Percentiles rank a stretch among this genome's conserved stretches.
Conservation (phyloP, 2,329 filamentous ascomycete genomes). For the Tolypocladium cylindrosporum region DNA sequence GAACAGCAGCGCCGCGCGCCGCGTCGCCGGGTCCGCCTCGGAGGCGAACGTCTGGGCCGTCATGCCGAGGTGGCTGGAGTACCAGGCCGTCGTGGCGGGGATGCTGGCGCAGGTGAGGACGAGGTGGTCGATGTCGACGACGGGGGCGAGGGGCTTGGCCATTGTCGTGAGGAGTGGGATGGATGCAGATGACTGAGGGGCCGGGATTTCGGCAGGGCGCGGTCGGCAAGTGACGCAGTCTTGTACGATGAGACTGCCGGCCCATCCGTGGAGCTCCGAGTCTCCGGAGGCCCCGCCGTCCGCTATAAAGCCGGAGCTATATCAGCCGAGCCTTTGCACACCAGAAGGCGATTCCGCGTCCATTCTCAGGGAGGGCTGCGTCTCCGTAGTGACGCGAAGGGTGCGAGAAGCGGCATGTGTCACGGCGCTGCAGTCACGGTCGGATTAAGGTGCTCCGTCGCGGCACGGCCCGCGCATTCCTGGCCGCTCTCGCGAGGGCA, state of each 20-base stretch:
- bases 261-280: too few species aligned
- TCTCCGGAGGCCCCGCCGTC: too few species aligned
- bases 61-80: constrained; percentile 47
- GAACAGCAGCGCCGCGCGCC: constrained; percentile 44
- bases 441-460: not conserved
- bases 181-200: too few species aligned
- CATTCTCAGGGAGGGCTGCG: too few species aligned
- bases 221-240: not conserved
- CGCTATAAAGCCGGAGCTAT: not conserved
- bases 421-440: not conserved
- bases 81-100: constrained; percentile 40
- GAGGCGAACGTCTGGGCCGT: constrained; percentile 39
- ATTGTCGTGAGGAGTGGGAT: constrained; percentile 14
- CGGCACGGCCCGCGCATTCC: not conserved
- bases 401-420: too few species aligned
- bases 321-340: not conserved
- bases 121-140: constrained; percentile 46
- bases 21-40: constrained; percentile 17
- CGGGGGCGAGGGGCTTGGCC: constrained; percentile 12
- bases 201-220: not conserved
- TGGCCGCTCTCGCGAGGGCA: too few species aligned
- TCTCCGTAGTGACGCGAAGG: too few species aligned
- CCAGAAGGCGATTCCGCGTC: too few species aligned
- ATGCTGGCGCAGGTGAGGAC: constrained; percentile 48
- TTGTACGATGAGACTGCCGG: not conserved